A percentile compares a stretch with the other conserved stretches of the same genome.
Conservation (phyloP, 1,139 yeast species). For the Geotrichum histeridarum region DNA sequence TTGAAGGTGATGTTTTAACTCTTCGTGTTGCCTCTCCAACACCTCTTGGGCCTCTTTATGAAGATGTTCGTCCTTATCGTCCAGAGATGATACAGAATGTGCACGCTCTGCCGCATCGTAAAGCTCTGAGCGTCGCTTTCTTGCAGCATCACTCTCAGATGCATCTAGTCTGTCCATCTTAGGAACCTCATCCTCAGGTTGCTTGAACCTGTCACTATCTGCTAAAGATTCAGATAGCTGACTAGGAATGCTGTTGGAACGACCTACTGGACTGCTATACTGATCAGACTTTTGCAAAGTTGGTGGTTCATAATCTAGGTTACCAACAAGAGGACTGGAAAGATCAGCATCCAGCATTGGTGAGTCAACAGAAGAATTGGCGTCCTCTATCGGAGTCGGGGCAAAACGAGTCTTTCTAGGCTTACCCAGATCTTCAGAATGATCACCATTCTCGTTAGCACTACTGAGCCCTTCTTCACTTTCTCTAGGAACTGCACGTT, state of each 20-base stretch:
- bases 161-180: constrained; percentile 10
- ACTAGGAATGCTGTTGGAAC: not conserved
- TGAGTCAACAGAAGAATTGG: not conserved
- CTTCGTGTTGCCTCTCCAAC: constrained; percentile 18
- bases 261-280: not conserved
- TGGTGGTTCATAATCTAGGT: not conserved
- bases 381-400: not conserved
- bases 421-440: constrained; percentile 8
- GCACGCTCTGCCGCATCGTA: constrained; percentile 14
- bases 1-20: constrained; percentile 13
- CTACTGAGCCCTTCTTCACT: constrained; percentile 17
- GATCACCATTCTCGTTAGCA: constrained; percentile 4
- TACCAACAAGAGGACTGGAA: constrained; percentile 5
- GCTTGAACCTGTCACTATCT: not conserved
- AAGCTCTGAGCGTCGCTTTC: constrained; percentile 14
- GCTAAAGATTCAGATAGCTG: not conserved
- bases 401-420: constrained; percentile 4
- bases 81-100: constrained; percentile 2
- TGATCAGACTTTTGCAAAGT: not conserved
- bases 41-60: constrained; percentile 16
- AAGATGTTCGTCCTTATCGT: not conserved
- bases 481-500: constrained; percentile 21
- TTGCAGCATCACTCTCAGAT: constrained; percentile 3
- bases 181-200: not conserved
- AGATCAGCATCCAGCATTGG: constrained; percentile 9